Base-by-base conservation (phyloP, 2,329 filamentous ascomycete species). In the Microdochium bolleyi region DNA sequence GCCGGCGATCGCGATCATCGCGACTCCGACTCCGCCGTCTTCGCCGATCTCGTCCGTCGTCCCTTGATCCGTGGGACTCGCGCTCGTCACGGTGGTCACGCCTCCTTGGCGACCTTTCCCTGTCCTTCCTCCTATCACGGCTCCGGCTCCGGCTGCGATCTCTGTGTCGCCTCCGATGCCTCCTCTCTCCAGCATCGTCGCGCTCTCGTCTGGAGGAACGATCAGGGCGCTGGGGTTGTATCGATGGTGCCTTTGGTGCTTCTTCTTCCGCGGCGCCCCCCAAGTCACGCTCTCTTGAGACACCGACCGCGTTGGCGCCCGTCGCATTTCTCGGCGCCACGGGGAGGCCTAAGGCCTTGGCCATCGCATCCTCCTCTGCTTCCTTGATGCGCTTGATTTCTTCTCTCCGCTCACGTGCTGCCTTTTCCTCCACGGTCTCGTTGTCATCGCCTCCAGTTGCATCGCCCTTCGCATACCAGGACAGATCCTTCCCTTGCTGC, bases 351-450 rank as follows among this genome's bases (percentile, higher is more conserved):
- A 99, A 73, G 0, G 92, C 92, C 48, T 76, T 79, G 2, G 90
- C 85, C 66, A 97, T 85, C 1, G 92, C 94, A 67, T 96, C 92
- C 65, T 96, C 89, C 64, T 99, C 94, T 0, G 88, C 89, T 67
- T 96, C 88, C 64, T 96, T 96, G 65, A 96, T 79, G 60, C 79
- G 84, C 60, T 83, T 82, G 61, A 94, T 79, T 69, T 96, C 92
- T 62, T 90, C 87, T 55, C 83, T 84, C 52, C 87, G 78, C 64
- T 87, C 80, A 56, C 82, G 74, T 46, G 75, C 80, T 16, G 70
- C 73, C 49, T 75, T 78, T 61, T 85, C 77, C 55, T 84, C 82
- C 7, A 77, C 73, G 1, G 80, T 83, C 62, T 82, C 83, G 56
- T 79, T 71, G 11, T 73, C 70, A 16, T 76, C 70, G 27, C 78